These are phyloP conservation scores for Bacterosira constricta DNA, from an alignment of 108 stramenopile species.

Conservation along the genomic window DNA sequence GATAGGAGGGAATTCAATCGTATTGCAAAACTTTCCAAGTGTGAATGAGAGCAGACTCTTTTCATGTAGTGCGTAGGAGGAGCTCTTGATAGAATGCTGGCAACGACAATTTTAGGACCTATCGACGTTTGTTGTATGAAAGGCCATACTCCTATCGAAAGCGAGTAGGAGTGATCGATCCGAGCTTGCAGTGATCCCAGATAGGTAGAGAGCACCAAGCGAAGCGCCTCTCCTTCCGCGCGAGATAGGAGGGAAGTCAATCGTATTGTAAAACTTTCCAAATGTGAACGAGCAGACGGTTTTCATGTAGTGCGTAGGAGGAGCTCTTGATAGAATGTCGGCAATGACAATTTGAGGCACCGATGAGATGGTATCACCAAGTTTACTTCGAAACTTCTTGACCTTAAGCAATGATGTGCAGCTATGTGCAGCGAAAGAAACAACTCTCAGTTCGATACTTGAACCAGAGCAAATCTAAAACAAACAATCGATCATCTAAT, in stretches of 20 bases:
- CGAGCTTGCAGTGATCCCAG: slow-evolving; percentile 43
- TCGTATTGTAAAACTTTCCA: slow-evolving; percentile 52
- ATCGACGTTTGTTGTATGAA: slow-evolving; percentile 31
- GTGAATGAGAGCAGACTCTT: slow-evolving; percentile 60
- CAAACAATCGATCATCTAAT: too few relatives aligned
- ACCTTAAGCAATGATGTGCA: too few relatives aligned
- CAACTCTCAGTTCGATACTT: too few relatives aligned
- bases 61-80: slow-evolving; percentile 74
- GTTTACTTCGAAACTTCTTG: too few relatives aligned
- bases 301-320: slow-evolving; percentile 71
- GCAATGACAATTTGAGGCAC: too few relatives aligned
- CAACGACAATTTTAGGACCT: too few relatives aligned
- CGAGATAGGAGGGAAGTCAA: slow-evolving; percentile 40
- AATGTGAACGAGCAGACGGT: slow-evolving; percentile 59
- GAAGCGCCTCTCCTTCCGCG: slow-evolving; percentile 44
- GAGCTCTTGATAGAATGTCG: slow-evolving; percentile 73
- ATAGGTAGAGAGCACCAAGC: slow-evolving; percentile 48
- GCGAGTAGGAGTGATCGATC: slow-evolving; percentile 28
- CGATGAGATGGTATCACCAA: too few relatives aligned
- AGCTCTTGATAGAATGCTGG: too few relatives aligned
- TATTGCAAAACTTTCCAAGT: slow-evolving; percentile 52
- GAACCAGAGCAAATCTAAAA: too few relatives aligned
- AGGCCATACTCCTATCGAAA: slow-evolving; percentile 12
- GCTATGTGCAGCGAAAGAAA: too few relatives aligned
- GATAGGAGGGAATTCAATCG: slow-evolving; percentile 41